phyloP scores from a whole-genome alignment of 192 early-diverging fungal genomes.

The Backusella morwellensis region DNA sequence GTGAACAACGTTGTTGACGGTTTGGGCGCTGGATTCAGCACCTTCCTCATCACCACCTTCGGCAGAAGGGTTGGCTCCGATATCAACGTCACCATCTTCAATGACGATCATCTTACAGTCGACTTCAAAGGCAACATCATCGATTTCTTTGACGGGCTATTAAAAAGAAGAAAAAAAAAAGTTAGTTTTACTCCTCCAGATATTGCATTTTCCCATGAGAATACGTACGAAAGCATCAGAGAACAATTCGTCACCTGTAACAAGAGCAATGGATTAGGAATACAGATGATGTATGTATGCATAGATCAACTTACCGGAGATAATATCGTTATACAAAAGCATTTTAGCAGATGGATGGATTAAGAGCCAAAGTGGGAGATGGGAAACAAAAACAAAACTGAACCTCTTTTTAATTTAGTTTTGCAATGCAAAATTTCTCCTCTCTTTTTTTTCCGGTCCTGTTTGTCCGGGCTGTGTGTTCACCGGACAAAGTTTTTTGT shows the following conservation, averaged over 20 bases:
- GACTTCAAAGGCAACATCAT: conserved; percentile 69
- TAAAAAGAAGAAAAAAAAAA: not conserved
- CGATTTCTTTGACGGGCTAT: conserved; percentile 55
- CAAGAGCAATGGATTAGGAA: not conserved
- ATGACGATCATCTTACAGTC: conserved; percentile 74
- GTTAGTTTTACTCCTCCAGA: not conserved
- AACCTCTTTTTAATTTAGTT: not conserved
- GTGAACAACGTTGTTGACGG: conserved; percentile 88
- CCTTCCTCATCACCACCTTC: conserved; percentile 69
- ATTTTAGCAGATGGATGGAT: conserved; percentile 44
- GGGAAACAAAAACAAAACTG: not conserved
- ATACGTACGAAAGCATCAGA: conserved; percentile 75
- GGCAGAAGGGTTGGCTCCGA: conserved; percentile 91
- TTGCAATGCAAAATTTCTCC: not conserved
- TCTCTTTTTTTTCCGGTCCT: not conserved
- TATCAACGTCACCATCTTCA: conserved; percentile 75
- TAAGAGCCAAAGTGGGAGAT: not conserved
- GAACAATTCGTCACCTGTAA: conserved; percentile 82
- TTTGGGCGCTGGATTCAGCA: conserved; percentile 56
- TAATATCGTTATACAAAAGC: conserved; percentile 67
- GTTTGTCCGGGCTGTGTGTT: not conserved
- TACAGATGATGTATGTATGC: not conserved
- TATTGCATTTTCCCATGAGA: not conserved
- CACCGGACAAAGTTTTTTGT: too few species aligned
- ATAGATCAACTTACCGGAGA: conserved; percentile 53